Conservation (phyloP, 768 basidiomycete genomes). For the Lentinula lateritia region DNA sequence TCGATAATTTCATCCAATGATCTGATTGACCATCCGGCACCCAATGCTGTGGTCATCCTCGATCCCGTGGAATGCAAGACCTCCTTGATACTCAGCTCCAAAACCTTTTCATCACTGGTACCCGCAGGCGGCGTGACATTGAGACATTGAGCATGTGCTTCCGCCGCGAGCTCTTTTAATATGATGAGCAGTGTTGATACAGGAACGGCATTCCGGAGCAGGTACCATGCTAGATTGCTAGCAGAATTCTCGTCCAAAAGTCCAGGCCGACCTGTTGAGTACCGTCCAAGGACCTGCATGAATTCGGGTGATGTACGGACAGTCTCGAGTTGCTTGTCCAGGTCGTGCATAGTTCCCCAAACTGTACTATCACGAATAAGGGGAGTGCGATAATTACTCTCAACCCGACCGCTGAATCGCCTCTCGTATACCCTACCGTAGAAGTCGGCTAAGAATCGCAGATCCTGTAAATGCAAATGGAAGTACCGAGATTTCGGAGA, state of each 20-base stretch:
- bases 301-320: conserved; percentile 38
- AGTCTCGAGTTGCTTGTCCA: conserved; percentile 52
- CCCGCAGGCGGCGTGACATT: conserved; percentile 47
- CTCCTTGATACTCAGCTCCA: conserved; percentile 65
- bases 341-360: conserved; percentile 55
- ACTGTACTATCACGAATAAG: conserved; percentile 71
- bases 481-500: conserved; percentile 53
- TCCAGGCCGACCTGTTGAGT: conserved; percentile 49
- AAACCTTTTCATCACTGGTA: conserved; percentile 26
- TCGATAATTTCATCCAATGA: conserved; percentile 63
- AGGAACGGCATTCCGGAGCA: conserved; percentile 64
- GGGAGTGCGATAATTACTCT: conserved; percentile 60
- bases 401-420: conserved; percentile 65
- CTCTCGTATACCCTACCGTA: conserved; percentile 71
- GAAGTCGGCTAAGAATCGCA: conserved; percentile 71
- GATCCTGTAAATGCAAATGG: conserved; percentile 65
- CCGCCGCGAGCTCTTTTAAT: conserved; percentile 54
- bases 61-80: conserved; percentile 83
- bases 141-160: conserved; percentile 56
- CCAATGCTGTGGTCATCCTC: conserved; percentile 67
- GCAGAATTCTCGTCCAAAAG: conserved; percentile 10
- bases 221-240: conserved; percentile 60
- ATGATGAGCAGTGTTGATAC: conserved; percentile 61
- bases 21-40: conserved; percentile 68
- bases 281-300: conserved; percentile 38